phyloP scores from a whole-genome alignment of 2,329 filamentous ascomycete species.

The Clarireedia paspali region DNA sequence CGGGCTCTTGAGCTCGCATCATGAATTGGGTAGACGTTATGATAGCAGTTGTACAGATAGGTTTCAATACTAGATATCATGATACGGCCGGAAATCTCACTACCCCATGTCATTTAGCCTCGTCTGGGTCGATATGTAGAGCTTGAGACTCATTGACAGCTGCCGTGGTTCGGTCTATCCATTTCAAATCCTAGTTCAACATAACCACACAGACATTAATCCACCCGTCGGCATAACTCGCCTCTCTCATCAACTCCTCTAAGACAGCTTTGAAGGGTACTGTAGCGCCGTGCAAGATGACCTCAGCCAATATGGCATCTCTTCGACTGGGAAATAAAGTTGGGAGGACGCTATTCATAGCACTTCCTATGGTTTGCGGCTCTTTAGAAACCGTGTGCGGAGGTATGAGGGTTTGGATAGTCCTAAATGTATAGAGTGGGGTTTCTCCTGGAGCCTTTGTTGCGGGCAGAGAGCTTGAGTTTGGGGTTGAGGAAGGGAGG shows the following conservation, averaged over 20 bases:
- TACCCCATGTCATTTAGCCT: too few species aligned
- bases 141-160: too few species aligned
- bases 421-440: conserved; percentile 50
- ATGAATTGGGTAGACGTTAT: too few species aligned
- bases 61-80: too few species aligned
- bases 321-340: conserved; percentile 79
- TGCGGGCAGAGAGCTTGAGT: conserved; percentile 30
- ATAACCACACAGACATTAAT: conserved; percentile 74
- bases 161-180: too few species aligned
- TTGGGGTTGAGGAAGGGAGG: conserved; percentile 56
- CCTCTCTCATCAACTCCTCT: conserved; percentile 74
- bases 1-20: too few species aligned
- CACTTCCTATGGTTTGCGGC: conserved; percentile 65
- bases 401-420: conserved; percentile 69
- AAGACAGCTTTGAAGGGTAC: conserved; percentile 75
- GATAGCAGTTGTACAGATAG: too few species aligned
- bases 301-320: conserved; percentile 75
- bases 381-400: conserved; percentile 39
- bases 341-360: conserved; percentile 68
- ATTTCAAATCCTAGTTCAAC: conserved; percentile 18
- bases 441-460: conserved; percentile 11
- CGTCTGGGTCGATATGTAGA: too few species aligned
- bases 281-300: conserved; percentile 76
- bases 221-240: conserved; percentile 90
- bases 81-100: too few species aligned